These are phyloP conservation scores for Schizochytrium sp. DNA, from an alignment of 108 stramenopile genomes.

Conservation along the genomic window DNA sequence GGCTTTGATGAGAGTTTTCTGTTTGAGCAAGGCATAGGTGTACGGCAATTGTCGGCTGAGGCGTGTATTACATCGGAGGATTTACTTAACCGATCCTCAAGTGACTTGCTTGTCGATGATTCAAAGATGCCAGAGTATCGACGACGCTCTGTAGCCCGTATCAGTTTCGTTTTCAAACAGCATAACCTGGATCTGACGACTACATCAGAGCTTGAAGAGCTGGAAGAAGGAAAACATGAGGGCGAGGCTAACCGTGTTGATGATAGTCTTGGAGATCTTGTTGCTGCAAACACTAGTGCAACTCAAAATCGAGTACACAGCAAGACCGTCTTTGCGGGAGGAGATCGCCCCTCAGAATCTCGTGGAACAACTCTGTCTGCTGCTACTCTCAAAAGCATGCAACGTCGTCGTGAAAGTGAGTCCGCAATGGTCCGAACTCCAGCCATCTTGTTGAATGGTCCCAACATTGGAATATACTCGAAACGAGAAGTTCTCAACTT, in stretches of 20 bases:
- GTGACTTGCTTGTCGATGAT: background rate
- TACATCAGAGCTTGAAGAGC: background rate
- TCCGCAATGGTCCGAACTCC: background rate
- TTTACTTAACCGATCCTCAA: background rate
- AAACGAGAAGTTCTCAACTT: constrained; percentile 20
- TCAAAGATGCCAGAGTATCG: constrained; percentile 6
- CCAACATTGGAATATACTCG: constrained; percentile 37
- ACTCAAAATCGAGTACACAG: background rate
- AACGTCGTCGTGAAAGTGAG: background rate
- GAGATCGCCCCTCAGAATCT: too few species aligned
- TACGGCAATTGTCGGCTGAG: background rate
- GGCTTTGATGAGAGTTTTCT: too few species aligned
- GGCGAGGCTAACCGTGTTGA: background rate
- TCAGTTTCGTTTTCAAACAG: background rate
- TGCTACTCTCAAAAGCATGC: background rate
- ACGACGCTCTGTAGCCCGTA: constrained; percentile 3
- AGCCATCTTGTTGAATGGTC: background rate
- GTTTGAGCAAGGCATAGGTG: too few species aligned
- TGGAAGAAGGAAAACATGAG: background rate
- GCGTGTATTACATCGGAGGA: background rate
- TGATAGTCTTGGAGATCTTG: too few species aligned
- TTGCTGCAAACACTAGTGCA: too few species aligned
- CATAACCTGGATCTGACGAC: background rate
- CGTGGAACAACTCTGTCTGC: too few species aligned
- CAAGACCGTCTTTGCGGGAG: background rate